Conservation (phyloP, 2,329 filamentous ascomycete species). For the Zymoseptoria brevis region DNA sequence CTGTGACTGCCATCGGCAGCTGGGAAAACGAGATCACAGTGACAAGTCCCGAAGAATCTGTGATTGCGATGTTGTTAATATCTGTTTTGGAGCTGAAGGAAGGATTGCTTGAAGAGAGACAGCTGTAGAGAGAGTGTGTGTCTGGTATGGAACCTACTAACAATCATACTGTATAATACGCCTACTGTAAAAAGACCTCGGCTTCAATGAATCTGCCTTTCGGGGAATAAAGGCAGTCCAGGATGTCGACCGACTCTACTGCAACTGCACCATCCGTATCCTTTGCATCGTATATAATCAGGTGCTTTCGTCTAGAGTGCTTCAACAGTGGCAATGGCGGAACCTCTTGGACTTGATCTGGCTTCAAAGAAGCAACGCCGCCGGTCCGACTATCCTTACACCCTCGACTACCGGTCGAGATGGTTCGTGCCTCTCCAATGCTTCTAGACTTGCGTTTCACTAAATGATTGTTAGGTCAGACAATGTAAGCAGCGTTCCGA, state of each 20-base stretch:
- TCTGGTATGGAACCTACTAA: background rate
- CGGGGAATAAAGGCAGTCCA: no score
- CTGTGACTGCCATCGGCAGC: conserved; percentile 43
- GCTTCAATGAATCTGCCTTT: background rate
- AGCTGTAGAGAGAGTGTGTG: no score
- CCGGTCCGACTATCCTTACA: conserved; percentile 67
- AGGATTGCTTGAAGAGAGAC: no score
- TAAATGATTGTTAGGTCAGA: background rate
- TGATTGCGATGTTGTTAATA: no score
- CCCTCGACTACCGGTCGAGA: conserved; percentile 75
- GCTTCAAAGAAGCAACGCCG: conserved; percentile 27
- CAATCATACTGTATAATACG: background rate
- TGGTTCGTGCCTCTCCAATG: conserved; percentile 48
- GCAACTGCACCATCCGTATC: no score
- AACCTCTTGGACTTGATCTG: conserved; percentile 37
- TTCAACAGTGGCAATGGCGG: conserved; percentile 18
- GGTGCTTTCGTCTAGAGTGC: background rate
- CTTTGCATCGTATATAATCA: no score
- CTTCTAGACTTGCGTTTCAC: background rate
- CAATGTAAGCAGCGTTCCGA: background rate
- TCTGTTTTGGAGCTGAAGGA: no score
- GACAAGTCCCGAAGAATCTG: conserved; percentile 52
- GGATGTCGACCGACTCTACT: background rate
- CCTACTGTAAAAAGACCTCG: background rate
- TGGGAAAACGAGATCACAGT: conserved; percentile 58